These are phyloP conservation scores for Malassezia slooffiae DNA, from an alignment of 1,284 basidiomycete genomes.

Conservation along the genomic window DNA sequence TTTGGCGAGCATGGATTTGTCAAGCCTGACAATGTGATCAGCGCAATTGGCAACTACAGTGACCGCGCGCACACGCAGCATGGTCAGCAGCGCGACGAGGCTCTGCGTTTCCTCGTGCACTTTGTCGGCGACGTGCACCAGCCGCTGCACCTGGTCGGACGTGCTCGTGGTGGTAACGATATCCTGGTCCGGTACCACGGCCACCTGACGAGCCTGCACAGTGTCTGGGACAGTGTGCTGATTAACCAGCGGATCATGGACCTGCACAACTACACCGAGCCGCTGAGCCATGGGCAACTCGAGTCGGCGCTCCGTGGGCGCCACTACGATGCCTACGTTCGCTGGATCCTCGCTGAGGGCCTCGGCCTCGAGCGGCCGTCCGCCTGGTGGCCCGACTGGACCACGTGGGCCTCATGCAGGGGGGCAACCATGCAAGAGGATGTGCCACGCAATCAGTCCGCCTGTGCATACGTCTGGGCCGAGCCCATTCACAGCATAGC, in stretches of 20 bases:
- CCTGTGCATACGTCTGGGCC: background rate
- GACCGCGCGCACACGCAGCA: slow-evolving; percentile 22
- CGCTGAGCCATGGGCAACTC: slow-evolving; percentile 56
- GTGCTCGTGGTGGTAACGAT: slow-evolving; percentile 72
- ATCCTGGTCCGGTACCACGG: slow-evolving; percentile 46
- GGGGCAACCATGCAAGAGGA: no score
- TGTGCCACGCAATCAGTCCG: no score
- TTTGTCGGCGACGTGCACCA: slow-evolving; percentile 82
- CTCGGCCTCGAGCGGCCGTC: slow-evolving; percentile 23
- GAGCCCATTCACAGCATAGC: background rate
- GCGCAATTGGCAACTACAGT: no score
- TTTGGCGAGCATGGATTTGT: slow-evolving; percentile 64
- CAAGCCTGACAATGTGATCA: slow-evolving; percentile 51
- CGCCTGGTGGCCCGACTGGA: background rate
- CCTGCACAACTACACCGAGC: slow-evolving; percentile 62
- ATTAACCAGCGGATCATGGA: slow-evolving; percentile 69
- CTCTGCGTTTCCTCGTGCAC: slow-evolving; percentile 78
- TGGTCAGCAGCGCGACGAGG: slow-evolving; percentile 50
- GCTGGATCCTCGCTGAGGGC: slow-evolving; percentile 74
- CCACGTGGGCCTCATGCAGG: no score
- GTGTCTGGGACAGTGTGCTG: slow-evolving; percentile 70
- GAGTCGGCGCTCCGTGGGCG: slow-evolving; percentile 65
- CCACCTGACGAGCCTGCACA: slow-evolving; percentile 56
- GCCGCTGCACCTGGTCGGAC: slow-evolving; percentile 75
- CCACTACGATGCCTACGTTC: slow-evolving; percentile 77